Percentiles rank a stretch among this genome's conserved stretches.
These are phyloP conservation scores for Saccharomycopsis hybrid DNA, from an alignment of 1,139 yeast species.

Conservation along the genomic window DNA sequence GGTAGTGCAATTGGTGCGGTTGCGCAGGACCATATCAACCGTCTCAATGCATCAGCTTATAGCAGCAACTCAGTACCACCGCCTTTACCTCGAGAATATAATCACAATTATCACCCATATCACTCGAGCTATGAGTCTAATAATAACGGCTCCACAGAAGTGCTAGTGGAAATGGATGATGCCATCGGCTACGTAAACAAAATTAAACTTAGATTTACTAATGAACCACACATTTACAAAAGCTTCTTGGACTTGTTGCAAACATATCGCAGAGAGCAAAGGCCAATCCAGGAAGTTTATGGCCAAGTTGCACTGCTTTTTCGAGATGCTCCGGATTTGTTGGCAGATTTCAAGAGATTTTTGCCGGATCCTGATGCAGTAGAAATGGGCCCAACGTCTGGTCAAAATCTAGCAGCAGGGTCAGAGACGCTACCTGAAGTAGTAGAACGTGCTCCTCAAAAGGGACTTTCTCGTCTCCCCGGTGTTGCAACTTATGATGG, in stretches of 20 bases:
- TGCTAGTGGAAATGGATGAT: slow-evolving; percentile 90
- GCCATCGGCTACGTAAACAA: slow-evolving; percentile 95
- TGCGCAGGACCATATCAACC: too few species aligned
- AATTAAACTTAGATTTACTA: slow-evolving; percentile 87
- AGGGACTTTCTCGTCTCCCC: neutral
- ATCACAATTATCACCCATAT: slow-evolving; percentile 1
- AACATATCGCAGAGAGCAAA: slow-evolving; percentile 92
- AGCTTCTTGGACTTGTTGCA: slow-evolving; percentile 91
- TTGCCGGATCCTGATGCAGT: slow-evolving; percentile 95
- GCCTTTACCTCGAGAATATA: neutral
- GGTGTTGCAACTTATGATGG: slow-evolving; percentile 2
- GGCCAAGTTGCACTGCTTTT: slow-evolving; percentile 86
- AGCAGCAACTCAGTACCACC: neutral
- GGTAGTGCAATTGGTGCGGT: neutral
- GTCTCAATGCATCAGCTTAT: too few species aligned
- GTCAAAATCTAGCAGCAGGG: neutral
- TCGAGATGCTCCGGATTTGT: slow-evolving; percentile 87
- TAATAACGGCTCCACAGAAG: slow-evolving; percentile 25
- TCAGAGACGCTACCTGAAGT: neutral
- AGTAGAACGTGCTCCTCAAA: slow-evolving; percentile 11
- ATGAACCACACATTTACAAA: slow-evolving; percentile 94
- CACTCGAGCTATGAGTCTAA: slow-evolving; percentile 23
- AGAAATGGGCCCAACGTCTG: slow-evolving; percentile 26
- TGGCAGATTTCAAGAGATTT: slow-evolving; percentile 92
- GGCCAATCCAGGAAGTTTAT: slow-evolving; percentile 91